Base-by-base conservation (phyloP, 2,329 filamentous ascomycete genomes). In the Hymenoscyphus occultus region DNA sequence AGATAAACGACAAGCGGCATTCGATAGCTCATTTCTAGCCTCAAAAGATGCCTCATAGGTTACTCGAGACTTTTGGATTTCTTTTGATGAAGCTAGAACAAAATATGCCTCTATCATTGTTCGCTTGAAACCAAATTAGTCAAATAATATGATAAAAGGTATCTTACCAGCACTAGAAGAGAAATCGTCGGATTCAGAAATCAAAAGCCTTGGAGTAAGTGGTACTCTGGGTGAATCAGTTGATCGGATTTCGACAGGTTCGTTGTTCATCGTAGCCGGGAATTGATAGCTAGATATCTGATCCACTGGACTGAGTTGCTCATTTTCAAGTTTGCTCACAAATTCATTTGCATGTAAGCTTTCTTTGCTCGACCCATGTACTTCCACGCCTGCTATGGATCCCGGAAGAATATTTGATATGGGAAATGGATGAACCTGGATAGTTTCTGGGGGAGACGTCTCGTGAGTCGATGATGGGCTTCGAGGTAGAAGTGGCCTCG, bases 91-190 rank as follows among this genome's bases (percentile, higher is more conserved):
- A 28, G 19, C 5, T 13, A 28, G 7, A 28, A 54, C 19, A 28
- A 12, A 10, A 3, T 13, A 22, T 19, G 19, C n/a, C 9, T 10
- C 7, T 35, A 12, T 14, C 6, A 22, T 13, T 4, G 19, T 54
- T 28, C 10, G 10, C 3, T 12, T 19, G 3, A 28, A 51, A 22
- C n/a, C 5, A 22, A 51, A 10, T 51, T 22, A 54, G 19, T 9
- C 5, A 13, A 4, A 22, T 28, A 10, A 54, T 10, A 12, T 54
- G 19, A 54, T 22, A 28, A 12, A 1, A 39, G 14, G 16, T n/a
- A 31, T 16, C 56, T 58, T 39, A 58, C 56, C 56, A 58, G 31
- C 56, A 39, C 56, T 58, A 9, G 28, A 58, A n/a, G 56, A 58
- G 10, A 35, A 58, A 10, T 35, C 56, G n/a, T 58, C 56, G 35